Conservation (phyloP, 1,284 basidiomycete genomes). For the Trametes hirsuta region DNA sequence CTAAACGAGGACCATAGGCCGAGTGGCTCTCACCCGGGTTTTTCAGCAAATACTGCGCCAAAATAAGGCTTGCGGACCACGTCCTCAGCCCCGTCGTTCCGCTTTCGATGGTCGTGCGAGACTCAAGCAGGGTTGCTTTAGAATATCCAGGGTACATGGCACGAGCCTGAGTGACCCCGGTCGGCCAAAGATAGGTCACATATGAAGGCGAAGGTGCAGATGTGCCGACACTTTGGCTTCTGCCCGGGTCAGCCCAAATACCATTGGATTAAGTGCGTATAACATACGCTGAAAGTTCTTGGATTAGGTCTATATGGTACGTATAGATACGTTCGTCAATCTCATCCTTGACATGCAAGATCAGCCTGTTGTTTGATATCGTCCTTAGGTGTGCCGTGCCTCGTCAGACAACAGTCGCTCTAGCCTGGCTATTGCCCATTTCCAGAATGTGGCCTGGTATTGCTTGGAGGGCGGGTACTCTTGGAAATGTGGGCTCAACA, state of each 20-base stretch:
- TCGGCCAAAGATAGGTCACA: conserved; percentile 64
- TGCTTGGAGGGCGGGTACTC: conserved; percentile 61
- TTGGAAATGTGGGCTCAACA: conserved; percentile 54
- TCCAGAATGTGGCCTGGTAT: conserved; percentile 73
- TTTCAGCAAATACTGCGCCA: conserved; percentile 62
- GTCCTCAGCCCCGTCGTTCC: conserved; percentile 80
- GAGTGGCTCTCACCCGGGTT: conserved; percentile 48
- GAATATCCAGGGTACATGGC: conserved; percentile 33
- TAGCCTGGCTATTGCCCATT: conserved; percentile 60
- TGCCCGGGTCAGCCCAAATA: neutral
- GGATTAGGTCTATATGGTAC: conserved; percentile 53
- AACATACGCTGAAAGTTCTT: conserved; percentile 41
- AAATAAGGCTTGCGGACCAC: conserved; percentile 72
- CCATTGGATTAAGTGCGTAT: no score
- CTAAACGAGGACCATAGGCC: neutral
- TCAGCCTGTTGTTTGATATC: neutral
- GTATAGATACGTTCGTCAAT: conserved; percentile 68
- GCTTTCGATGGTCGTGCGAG: conserved; percentile 67
- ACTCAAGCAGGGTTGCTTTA: conserved; percentile 66
- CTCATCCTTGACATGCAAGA: conserved; percentile 45
- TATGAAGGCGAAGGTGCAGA: conserved; percentile 55
- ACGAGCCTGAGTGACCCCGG: conserved; percentile 21
- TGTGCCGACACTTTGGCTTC: conserved; percentile 14
- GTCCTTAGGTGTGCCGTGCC: conserved; percentile 36
- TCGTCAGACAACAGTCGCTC: conserved; percentile 48